Evolutionary conservation across 208 protist genomes (phyloP), one percentile per base, ranked within the genome.

Genomic region (Trypanosoma cruzi): DNA sequence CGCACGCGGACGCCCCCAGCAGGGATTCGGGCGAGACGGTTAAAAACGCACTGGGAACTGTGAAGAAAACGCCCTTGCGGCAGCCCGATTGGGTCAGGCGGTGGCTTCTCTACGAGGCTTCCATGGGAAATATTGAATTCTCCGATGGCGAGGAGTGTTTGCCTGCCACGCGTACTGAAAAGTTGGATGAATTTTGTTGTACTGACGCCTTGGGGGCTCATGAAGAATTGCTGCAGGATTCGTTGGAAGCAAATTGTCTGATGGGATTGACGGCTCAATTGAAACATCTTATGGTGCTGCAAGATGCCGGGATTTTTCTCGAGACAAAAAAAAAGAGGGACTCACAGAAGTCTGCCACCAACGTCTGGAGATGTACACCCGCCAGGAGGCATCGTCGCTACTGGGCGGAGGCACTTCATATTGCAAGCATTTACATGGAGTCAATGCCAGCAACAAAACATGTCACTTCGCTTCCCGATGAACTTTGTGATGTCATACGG

Each of bases 81-180:
- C 75, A 90, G 40, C 85, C 86, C 13, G 85, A 86, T 72, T 93
- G 90, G 85, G 73, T 95, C 36, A 85, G 81, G 72, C 82, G 85
- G 36, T 95, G 90, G 90, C 77, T 88, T 26, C 73, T 95, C 10
- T 95, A 93, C 53, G 90, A 95, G 40, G 87, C 85, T 0, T 95
- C 90, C 11, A 95, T 95, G 90, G 90, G 90, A 53, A 95, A 86
- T 29, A 63, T 95, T 24, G 86, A 95, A 55, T 32, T 86, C 2
- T 62, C 77, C 10, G 83, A 88, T 20, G 61, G 49, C 20, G 29
- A 64, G 13, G 59, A 77, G 1, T 60, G 50, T n/a, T 7, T 46
- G 4, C 18, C 59, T 26, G 8, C 36, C 5, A 60, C 53, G 50
- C 13, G 4, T 29, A 20, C 11, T 22, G 46, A 26, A 20, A 66